A percentile compares a stretch with the other conserved stretches of the same genome.
Evolutionary conservation across 352 stramenopile species (phyloP).

Genomic region (Globisporangium canariense): DNA sequence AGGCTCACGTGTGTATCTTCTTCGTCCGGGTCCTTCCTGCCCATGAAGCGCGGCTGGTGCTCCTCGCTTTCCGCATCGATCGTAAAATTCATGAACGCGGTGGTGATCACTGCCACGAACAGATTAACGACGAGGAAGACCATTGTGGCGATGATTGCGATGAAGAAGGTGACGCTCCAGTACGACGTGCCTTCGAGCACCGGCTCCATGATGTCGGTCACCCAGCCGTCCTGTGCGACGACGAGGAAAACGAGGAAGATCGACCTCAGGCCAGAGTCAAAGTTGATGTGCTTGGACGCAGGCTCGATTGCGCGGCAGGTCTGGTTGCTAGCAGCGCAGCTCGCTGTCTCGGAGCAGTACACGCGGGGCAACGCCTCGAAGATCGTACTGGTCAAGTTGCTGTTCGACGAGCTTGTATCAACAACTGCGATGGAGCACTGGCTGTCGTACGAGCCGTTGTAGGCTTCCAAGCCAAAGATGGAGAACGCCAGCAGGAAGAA

Average conservation of each 20-base stretch:
- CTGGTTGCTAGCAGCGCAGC: slow-evolving; percentile 33
- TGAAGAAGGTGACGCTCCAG: slow-evolving; percentile 61
- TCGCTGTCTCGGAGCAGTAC: slow-evolving; percentile 47
- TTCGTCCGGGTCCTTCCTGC: slow-evolving; percentile 50
- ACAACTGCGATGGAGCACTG: slow-evolving; percentile 36
- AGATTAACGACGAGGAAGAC: slow-evolving; percentile 83
- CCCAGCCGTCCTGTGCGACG: slow-evolving; percentile 74
- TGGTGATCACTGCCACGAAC: slow-evolving; percentile 83
- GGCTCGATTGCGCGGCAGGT: slow-evolving; percentile 30
- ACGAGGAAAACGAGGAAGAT: slow-evolving; percentile 80
- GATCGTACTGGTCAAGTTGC: slow-evolving; percentile 1
- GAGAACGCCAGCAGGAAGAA: slow-evolving; percentile 79
- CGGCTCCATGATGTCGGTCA: slow-evolving; percentile 76
- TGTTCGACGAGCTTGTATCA: neutral
- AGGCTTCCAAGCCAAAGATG: slow-evolving; percentile 74
- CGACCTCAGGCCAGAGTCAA: slow-evolving; percentile 62
- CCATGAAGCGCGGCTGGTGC: slow-evolving; percentile 38
- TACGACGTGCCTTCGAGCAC: slow-evolving; percentile 58
- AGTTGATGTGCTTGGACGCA: slow-evolving; percentile 59
- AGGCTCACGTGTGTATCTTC: slow-evolving; percentile 78
- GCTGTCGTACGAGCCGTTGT: slow-evolving; percentile 42
- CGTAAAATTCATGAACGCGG: slow-evolving; percentile 80
- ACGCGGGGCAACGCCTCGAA: slow-evolving; percentile 41
- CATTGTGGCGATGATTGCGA: slow-evolving; percentile 68
- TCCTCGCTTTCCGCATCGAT: slow-evolving; percentile 41